phyloP scores from a whole-genome alignment of 2,329 filamentous ascomycete species.

The Emergomyces africanus region DNA sequence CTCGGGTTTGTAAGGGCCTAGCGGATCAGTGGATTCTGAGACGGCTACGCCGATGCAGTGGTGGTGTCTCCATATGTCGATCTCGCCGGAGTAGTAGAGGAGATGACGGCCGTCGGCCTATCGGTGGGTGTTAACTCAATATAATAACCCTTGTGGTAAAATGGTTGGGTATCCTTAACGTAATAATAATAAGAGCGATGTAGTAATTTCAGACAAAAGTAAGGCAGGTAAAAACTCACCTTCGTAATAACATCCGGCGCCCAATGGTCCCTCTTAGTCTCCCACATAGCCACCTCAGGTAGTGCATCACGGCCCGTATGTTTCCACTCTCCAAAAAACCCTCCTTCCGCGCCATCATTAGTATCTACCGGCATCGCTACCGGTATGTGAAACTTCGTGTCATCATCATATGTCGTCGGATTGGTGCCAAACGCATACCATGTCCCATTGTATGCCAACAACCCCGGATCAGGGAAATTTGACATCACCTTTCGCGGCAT shows the following conservation, averaged over 20 bases:
- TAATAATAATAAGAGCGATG: too few species aligned
- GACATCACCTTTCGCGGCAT: slow-evolving; percentile 2
- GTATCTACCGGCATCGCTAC: slow-evolving; percentile 18
- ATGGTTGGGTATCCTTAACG: too few species aligned
- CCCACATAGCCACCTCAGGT: slow-evolving; percentile 40
- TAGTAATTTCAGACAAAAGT: too few species aligned
- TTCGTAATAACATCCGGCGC: slow-evolving; percentile 46
- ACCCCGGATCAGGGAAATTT: slow-evolving; percentile 21
- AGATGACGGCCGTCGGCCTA: slow-evolving; percentile 38
- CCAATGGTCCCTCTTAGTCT: slow-evolving; percentile 41
- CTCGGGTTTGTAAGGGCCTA: slow-evolving; percentile 37
- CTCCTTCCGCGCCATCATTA: neutral
- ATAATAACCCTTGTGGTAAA: too few species aligned
- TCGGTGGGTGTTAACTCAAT: too few species aligned
- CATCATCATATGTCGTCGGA: slow-evolving; percentile 9
- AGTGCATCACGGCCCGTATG: slow-evolving; percentile 39
- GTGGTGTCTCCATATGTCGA: slow-evolving; percentile 22
- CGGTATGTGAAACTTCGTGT: slow-evolving; percentile 34
- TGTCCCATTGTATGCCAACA: slow-evolving; percentile 20
- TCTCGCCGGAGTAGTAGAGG: slow-evolving; percentile 44
- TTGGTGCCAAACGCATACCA: slow-evolving; percentile 24
- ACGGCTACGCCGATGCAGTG: slow-evolving; percentile 49
- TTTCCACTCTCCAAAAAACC: slow-evolving; percentile 15
- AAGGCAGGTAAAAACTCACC: slow-evolving; percentile 12
- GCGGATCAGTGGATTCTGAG: slow-evolving; percentile 14